Evolutionary conservation across 495 filamentous ascomycete genomes (phyloP).

Genomic region (Lophiostoma macrostomum): DNA sequence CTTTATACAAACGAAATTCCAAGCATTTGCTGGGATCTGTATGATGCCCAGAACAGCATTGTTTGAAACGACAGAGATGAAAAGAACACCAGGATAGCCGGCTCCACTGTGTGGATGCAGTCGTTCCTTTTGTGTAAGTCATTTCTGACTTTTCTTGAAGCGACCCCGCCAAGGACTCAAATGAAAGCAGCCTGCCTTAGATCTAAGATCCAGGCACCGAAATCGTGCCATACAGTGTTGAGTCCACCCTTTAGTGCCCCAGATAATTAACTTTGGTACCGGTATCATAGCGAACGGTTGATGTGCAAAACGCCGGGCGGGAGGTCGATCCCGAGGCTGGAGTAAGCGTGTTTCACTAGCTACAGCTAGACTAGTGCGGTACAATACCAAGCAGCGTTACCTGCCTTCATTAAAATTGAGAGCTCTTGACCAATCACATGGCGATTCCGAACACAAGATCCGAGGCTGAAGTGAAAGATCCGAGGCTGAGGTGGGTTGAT

Average conservation of each 20-base stretch:
- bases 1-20: too few relatives aligned
- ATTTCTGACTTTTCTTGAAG: too few relatives aligned
- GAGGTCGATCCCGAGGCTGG: background rate
- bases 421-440: background rate
- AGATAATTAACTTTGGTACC: background rate
- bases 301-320: background rate
- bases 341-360: constrained; percentile 1
- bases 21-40: too few relatives aligned
- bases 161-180: background rate
- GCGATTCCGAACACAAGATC: background rate
- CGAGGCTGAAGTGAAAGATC: too few relatives aligned
- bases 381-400: background rate
- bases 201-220: background rate
- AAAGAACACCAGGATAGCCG: background rate
- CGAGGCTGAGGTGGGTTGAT: too few relatives aligned
- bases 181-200: background rate
- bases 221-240: background rate
- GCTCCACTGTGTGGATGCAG: too few relatives aligned
- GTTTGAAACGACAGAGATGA: background rate
- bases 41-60: background rate
- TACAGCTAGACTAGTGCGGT: constrained; percentile 1
- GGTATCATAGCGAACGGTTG: background rate
- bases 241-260: background rate
- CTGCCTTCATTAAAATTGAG: background rate
- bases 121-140: too few relatives aligned